Evolutionary conservation across 345 rosid species (phyloP).

Genomic region (Dovyalis caffra): DNA sequence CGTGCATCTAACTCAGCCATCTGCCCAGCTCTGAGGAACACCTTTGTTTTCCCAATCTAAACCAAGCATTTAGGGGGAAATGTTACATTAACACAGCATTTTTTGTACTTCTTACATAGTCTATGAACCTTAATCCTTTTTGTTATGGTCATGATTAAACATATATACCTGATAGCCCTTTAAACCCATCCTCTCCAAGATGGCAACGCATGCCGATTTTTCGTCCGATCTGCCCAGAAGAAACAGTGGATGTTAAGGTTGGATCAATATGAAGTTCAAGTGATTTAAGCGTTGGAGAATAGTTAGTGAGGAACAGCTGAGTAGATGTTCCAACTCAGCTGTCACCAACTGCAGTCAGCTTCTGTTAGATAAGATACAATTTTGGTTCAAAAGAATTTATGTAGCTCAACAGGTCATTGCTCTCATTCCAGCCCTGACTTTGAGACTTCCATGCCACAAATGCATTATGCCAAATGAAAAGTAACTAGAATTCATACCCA

Average conservation of each 20-base stretch:
- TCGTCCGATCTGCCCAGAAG: conserved; percentile 48
- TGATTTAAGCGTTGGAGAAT: not conserved
- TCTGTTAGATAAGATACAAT: not conserved
- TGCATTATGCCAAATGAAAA: not conserved
- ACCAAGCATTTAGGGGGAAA: conserved; percentile 4
- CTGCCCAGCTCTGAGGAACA: conserved; percentile 72
- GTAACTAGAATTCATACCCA: conserved; percentile 34
- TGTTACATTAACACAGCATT: not conserved
- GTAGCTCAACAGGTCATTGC: not conserved
- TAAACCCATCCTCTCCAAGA: conserved; percentile 56
- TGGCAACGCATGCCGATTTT: conserved; percentile 49
- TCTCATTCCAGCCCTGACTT: conserved; percentile 4
- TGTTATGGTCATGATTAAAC: conserved; percentile 5
- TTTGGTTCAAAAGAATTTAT: not conserved
- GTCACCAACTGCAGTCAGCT: not conserved
- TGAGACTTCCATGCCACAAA: not conserved
- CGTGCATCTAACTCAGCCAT: conserved; percentile 73
- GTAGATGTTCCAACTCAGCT: not conserved
- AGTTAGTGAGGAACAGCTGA: not conserved
- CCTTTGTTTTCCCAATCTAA: conserved; percentile 67
- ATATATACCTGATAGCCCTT: conserved; percentile 73
- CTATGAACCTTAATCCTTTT: not conserved
- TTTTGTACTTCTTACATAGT: not conserved
- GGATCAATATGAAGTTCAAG: not conserved
- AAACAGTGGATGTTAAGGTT: not conserved